Percentiles rank a stretch among this genome's conserved stretches.
Conservation (phyloP, 2,329 filamentous ascomycete species). For the Dactylellina leptospora region DNA sequence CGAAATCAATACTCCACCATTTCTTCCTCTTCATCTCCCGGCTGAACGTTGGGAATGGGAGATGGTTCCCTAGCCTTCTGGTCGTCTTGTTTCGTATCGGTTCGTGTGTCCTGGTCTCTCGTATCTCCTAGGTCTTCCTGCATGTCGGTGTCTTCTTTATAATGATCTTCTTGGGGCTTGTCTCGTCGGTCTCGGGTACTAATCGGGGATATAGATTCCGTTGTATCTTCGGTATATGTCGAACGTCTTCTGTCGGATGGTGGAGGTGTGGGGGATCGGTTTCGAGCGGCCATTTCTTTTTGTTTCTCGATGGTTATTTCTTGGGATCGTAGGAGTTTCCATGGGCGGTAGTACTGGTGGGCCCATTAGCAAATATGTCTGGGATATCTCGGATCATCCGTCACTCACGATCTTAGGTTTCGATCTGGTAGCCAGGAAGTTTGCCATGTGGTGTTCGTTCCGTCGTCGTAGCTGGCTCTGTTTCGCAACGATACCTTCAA, state of each 20-base stretch:
- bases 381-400: not conserved
- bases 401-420: slow-evolving; percentile 45
- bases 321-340: slow-evolving; percentile 52
- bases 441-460: slow-evolving; percentile 51
- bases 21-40: slow-evolving; percentile 48
- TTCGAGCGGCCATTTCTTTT: slow-evolving; percentile 44
- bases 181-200: not conserved
- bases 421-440: slow-evolving; percentile 41
- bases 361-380: not conserved
- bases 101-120: slow-evolving; percentile 7
- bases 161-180: not conserved
- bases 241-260: not conserved
- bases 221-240: slow-evolving; percentile 1
- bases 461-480: slow-evolving; percentile 37
- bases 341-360: slow-evolving; percentile 51
- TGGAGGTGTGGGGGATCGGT: slow-evolving; percentile 35
- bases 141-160: slow-evolving; percentile 32
- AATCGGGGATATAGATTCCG: slow-evolving; percentile 15
- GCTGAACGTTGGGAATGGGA: slow-evolving; percentile 10
- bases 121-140: not conserved
- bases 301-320: slow-evolving; percentile 49
- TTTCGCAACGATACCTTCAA: not conserved
- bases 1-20: slow-evolving; percentile 51
- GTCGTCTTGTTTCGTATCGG: slow-evolving; percentile 27
- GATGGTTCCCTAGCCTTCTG: slow-evolving; percentile 17